Percentiles rank a stretch among this genome's conserved stretches.
Conservation (phyloP, 208 protist species). For the Novymonas esmeraldas region DNA sequence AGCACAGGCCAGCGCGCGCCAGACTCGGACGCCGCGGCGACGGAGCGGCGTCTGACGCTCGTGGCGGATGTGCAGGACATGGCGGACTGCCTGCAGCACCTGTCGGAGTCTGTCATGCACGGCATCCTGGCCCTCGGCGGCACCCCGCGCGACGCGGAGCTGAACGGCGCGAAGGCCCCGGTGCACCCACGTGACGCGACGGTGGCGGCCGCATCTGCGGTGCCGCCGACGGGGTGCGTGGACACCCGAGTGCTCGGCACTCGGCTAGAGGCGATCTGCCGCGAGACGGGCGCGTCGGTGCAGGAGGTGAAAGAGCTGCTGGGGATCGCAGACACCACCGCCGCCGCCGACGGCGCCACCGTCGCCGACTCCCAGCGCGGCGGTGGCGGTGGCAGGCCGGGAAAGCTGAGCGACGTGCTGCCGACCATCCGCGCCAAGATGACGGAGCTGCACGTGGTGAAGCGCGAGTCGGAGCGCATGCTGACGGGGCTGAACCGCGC, state of each 20-base stretch:
- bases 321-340: no score
- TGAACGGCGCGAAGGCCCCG: not conserved
- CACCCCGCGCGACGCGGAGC: not conserved
- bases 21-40: not conserved
- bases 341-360: conserved; percentile 12
- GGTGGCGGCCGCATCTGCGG: conserved; percentile 1
- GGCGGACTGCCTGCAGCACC: conserved; percentile 22
- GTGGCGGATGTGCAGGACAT: conserved; percentile 31
- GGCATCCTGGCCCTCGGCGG: conserved; percentile 30
- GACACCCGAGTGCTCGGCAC: conserved; percentile 8
- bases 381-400: not conserved
- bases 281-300: conserved; percentile 41
- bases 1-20: not conserved
- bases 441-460: conserved; percentile 44
- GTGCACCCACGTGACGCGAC: conserved; percentile 3
- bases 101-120: conserved; percentile 32
- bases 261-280: conserved; percentile 36
- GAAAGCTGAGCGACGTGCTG: conserved; percentile 37
- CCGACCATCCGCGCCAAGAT: conserved; percentile 40
- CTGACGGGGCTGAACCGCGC: conserved; percentile 37
- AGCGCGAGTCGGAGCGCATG: conserved; percentile 42
- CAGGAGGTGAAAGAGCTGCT: conserved; percentile 40
- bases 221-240: not conserved
- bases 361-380: not conserved
- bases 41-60: conserved; percentile 12